Percentiles rank a stretch among this genome's conserved stretches.
phyloP scores from a whole-genome alignment of 768 basidiomycete species.

The Lactarius indigo region DNA sequence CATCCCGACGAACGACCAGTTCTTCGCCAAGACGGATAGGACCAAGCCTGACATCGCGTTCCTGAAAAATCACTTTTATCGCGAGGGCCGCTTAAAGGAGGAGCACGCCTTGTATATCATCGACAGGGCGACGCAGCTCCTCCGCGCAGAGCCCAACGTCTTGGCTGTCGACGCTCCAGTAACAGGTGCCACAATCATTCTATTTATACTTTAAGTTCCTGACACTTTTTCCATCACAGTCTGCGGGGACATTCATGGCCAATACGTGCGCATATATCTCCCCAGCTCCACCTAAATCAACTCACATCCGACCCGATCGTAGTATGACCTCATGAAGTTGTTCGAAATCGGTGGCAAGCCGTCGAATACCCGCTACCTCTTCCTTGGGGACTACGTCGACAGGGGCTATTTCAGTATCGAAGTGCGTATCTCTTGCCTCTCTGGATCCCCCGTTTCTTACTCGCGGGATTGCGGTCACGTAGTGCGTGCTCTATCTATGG shows the following conservation, averaged over 20 bases:
- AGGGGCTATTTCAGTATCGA: conserved; percentile 76
- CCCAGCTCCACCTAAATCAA: background rate
- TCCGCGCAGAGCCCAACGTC: conserved; percentile 85
- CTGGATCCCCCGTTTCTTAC: background rate
- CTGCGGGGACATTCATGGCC: conserved; percentile 98
- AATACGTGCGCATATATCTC: conserved; percentile 71
- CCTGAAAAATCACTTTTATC: conserved; percentile 98
- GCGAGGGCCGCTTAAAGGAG: conserved; percentile 90
- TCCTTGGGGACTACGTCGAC: conserved; percentile 74
- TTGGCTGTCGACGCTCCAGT: conserved; percentile 95
- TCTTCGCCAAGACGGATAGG: conserved; percentile 81
- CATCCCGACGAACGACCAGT: conserved; percentile 89
- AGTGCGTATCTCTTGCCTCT: conserved; percentile 34
- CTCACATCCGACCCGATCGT: conserved; percentile 10
- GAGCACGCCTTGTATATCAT: conserved; percentile 95
- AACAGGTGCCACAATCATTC: conserved; percentile 56
- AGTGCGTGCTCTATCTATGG: conserved; percentile 99
- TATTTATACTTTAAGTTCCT: background rate
- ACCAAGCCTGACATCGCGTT: conserved; percentile 93
- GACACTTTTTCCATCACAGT: conserved; percentile 25
- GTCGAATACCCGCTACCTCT: conserved; percentile 68
- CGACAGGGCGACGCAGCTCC: conserved; percentile 73
- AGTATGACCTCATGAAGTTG: conserved; percentile 79
- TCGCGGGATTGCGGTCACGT: conserved; percentile 11
- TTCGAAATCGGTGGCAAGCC: conserved; percentile 79